Conservation (phyloP, 2,329 filamentous ascomycete species). For the Celoporthe dispersa region DNA sequence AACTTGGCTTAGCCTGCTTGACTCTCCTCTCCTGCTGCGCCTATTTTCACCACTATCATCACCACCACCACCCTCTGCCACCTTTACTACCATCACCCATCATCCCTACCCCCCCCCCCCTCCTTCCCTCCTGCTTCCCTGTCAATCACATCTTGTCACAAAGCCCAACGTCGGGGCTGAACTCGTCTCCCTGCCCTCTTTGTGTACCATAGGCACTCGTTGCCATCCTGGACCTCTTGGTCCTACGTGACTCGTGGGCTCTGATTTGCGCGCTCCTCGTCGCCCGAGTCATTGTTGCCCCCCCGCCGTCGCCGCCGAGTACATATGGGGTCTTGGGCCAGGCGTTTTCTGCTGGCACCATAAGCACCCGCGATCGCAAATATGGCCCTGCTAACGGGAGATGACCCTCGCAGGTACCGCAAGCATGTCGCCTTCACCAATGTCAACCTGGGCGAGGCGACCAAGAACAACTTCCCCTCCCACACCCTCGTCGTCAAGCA, state of each 20-base stretch:
- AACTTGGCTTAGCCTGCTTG: slow-evolving; percentile 4
- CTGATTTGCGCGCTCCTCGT: neutral
- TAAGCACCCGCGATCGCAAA: slow-evolving; percentile 21
- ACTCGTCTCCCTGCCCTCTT: neutral
- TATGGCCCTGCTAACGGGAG: slow-evolving; percentile 51
- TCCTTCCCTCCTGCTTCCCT: neutral
- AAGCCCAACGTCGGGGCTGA: neutral
- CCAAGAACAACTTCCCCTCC: slow-evolving; percentile 65
- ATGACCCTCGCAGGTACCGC: slow-evolving; percentile 55
- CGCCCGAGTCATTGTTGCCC: neutral
- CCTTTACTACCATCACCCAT: neutral
- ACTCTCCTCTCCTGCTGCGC: neutral
- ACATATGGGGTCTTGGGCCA: slow-evolving; percentile 7
- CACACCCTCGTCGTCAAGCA: slow-evolving; percentile 86
- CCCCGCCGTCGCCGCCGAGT: neutral
- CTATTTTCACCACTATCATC: neutral
- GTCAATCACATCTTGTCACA: neutral
- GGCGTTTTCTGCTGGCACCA: slow-evolving; percentile 1
- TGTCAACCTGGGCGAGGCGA: slow-evolving; percentile 60
- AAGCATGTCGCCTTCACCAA: slow-evolving; percentile 66
- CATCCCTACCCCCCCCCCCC: neutral
- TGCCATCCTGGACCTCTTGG: neutral
- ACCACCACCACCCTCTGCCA: no score
- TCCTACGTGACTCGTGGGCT: neutral
- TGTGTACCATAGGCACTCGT: neutral